Base-by-base conservation (phyloP, 495 filamentous ascomycete species). In the Venustampulla echinocandica region DNA sequence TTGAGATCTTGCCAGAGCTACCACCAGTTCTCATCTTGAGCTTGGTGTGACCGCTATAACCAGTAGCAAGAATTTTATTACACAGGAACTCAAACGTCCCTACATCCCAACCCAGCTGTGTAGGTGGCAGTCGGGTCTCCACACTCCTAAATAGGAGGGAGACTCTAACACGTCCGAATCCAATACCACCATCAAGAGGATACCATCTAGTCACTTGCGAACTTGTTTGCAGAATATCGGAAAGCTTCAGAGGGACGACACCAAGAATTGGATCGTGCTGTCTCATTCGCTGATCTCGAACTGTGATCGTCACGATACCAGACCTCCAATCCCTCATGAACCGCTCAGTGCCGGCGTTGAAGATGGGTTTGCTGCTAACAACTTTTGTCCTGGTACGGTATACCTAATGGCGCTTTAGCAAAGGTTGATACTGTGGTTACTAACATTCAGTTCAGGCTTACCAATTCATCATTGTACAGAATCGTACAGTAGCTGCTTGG, bases 271-370 rank as follows among this genome's bases (percentile, higher is more conserved):
- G 90, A 52, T 97, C 90, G 53, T 97, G 90, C 64, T 97, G 80
- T 32, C 90, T 76, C 56, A 95, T 83, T 13, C 90, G 78, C 42
- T 82, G 77, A 62, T 97, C 90, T 10, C 90, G 79, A 22, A 95
- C 87, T 11, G 84, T 85, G 42, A 95, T 73, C 0, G 88, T 95
- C 27, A 95, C 76, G 39, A 95, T 81, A 24, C 78, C 74, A 25
- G 84, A 89, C 37, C 88, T 74, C 90, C 90, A 97, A 61, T 97
- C 90, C 10, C 90, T 80, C n/a, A 96, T 73, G 55, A 97, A 97
- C 2, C 85, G 76, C 59, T 97, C 90, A 4, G 89, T 95, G 27
- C 90, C 90, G 11, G 90, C 90, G 54, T 96, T 94, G 69, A 94
- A 97, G 52, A 96, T 95, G 9, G 90, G 90, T 63, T 90, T 89